Evolutionary conservation across 768 basidiomycete species (phyloP).

Genomic region (Boletus bicolor): DNA sequence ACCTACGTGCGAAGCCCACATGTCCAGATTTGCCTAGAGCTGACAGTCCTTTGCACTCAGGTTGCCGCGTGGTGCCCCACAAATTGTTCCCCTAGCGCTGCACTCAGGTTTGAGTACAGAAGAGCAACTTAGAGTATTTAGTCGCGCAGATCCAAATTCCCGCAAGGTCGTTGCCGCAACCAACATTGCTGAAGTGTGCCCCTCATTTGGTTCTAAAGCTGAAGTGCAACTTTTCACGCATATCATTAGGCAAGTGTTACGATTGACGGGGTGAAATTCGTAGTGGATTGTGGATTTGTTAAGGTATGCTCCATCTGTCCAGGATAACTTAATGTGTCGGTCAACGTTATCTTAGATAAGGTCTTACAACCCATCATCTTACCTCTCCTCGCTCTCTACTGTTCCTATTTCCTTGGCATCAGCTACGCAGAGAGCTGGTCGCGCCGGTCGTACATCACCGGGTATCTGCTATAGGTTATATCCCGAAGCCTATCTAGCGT

Average conservation of each 20-base stretch:
- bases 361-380: conserved; percentile 82
- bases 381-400: conserved; percentile 78
- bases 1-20: conserved; percentile 48
- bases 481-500: conserved; percentile 55
- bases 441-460: conserved; percentile 90
- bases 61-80: conserved; percentile 51
- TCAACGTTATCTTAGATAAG: conserved; percentile 57
- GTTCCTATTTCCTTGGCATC: conserved; percentile 86
- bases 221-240: background rate
- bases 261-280: conserved; percentile 92
- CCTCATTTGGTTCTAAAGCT: background rate
- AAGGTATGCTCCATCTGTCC: conserved; percentile 54
- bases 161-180: conserved; percentile 92
- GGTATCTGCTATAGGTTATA: conserved; percentile 94
- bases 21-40: background rate
- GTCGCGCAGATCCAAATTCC: conserved; percentile 65
- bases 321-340: background rate
- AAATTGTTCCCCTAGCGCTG: conserved; percentile 68
- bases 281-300: conserved; percentile 92
- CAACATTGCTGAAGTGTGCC: conserved; percentile 86
- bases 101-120: conserved; percentile 87
- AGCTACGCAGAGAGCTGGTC: conserved; percentile 88
- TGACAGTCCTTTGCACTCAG: conserved; percentile 29
- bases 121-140: conserved; percentile 86
- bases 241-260: conserved; percentile 81